Percentiles rank a stretch among this genome's conserved stretches.
phyloP scores from a whole-genome alignment of 768 basidiomycete genomes.

The Hypsizygus marmoreus region DNA sequence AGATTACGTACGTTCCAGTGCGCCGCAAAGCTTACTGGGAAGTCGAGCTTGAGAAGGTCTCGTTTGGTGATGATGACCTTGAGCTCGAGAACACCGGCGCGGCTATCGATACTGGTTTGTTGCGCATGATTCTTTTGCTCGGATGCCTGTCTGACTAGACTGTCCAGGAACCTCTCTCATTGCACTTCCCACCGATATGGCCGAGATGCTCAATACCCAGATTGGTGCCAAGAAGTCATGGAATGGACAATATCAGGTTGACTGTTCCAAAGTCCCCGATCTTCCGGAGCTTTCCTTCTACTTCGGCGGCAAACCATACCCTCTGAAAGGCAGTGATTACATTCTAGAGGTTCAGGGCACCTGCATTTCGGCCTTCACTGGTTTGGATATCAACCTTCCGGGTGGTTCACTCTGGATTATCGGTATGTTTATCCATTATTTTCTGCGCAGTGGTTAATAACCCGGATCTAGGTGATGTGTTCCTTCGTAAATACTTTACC shows the following conservation, averaged over 20 bases:
- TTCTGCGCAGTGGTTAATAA: constrained; percentile 4
- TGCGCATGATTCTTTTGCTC: background rate
- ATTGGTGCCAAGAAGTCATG: constrained; percentile 94
- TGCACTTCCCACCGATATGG: constrained; percentile 89
- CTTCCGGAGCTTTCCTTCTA: constrained; percentile 85
- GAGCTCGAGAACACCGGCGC: constrained; percentile 94
- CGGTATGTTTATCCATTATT: constrained; percentile 46
- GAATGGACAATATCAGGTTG: constrained; percentile 94
- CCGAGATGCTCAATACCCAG: constrained; percentile 95
- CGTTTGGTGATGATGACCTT: constrained; percentile 83
- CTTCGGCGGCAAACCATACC: constrained; percentile 80
- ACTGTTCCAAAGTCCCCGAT: constrained; percentile 80
- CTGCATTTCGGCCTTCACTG: constrained; percentile 93
- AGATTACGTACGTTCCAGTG: constrained; percentile 84
- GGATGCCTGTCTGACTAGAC: constrained; percentile 30
- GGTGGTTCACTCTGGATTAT: constrained; percentile 87
- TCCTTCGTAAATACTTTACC: constrained; percentile 91
- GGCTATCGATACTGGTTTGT: constrained; percentile 82
- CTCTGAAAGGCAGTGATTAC: constrained; percentile 84
- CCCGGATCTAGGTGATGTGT: constrained; percentile 66
- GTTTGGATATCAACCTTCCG: constrained; percentile 85
- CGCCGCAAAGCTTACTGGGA: constrained; percentile 98
- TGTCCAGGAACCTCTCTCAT: constrained; percentile 94
- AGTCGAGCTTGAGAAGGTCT: constrained; percentile 86
- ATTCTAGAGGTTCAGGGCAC: constrained; percentile 88